Evolutionary conservation across 2,329 filamentous ascomycete species (phyloP), one percentile per base, ranked within the genome.

Genomic region (Fusarium lateritium): DNA sequence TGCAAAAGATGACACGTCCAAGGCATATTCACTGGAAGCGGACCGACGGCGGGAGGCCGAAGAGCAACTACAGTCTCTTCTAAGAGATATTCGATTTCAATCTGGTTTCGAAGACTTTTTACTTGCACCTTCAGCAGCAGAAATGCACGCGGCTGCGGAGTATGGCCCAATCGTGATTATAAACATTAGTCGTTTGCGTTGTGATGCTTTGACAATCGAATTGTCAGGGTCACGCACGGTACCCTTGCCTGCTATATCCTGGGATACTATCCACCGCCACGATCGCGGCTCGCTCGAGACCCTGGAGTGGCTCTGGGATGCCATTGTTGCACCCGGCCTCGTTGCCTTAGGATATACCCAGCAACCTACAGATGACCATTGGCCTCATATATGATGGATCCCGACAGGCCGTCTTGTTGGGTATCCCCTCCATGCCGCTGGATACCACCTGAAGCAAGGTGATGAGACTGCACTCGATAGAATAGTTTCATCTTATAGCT

Each of bases 341-440:
- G 28, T 36, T 0, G 10, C 28, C 0, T 28, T 57, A 1, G 47
- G 38, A 2, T 43, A 9, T 0, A 9, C n/a, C 2, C n/a, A 42
- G 5, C 2, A 28, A 1, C 28, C 47, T 2, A 11, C 3, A 11
- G 24, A 40, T 3, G 1, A 11, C 0, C 14, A 43, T 0, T 57
- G 54, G 54, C 28, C 54, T 0, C 47, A 57, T 2, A 15, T 57
- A 14, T 54, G 54, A 11, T 57, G 54, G 54, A 36, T 57, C 2
- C 17, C 47, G 5, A 57, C 47, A 2, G 54, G 54, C 6, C 26
- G 3, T 10, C n/a, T 17, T 57, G 15, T 8, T 47, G 54, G 5
- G 6, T 57, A 43, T 2, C 54, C 54, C 0, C 5, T 57, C 1
- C 54, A 57, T 7, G 46, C 54, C 2, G 47, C 54, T 3, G 54